phyloP scores from a whole-genome alignment of 129 eudicot genomes.

The Artemisia tridentata region DNA sequence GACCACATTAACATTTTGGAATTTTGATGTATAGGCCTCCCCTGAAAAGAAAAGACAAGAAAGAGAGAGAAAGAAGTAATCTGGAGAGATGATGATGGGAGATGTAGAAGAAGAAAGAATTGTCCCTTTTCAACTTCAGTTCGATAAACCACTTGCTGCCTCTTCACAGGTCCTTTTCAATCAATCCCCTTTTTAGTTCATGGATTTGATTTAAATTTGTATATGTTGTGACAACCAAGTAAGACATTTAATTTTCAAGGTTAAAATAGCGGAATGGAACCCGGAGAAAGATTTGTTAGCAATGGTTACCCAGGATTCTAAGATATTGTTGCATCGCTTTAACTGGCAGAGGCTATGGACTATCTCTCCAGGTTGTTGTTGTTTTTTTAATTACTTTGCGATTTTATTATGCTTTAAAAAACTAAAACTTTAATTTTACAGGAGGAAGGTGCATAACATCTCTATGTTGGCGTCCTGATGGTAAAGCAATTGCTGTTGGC shows the following conservation, averaged over 20 bases:
- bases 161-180: slow-evolving; percentile 61
- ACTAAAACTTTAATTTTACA: slow-evolving; percentile 18
- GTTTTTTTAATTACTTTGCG: neutral
- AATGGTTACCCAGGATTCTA: slow-evolving; percentile 92
- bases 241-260: slow-evolving; percentile 37
- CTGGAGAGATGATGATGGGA: too few relatives aligned
- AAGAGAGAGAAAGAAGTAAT: too few relatives aligned
- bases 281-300: slow-evolving; percentile 96
- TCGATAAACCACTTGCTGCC: slow-evolving; percentile 75
- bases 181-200: neutral
- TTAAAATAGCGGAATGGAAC: slow-evolving; percentile 93
- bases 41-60: too few relatives aligned
- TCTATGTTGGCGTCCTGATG: slow-evolving; percentile 98
- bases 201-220: too few relatives aligned
- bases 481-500: slow-evolving; percentile 90
- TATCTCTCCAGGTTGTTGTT: slow-evolving; percentile 52
- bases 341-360: slow-evolving; percentile 99
- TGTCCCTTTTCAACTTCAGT: slow-evolving; percentile 92
- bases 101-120: slow-evolving; percentile 63
- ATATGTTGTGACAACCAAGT: too few relatives aligned
- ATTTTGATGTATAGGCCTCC: slow-evolving; percentile 31
- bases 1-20: slow-evolving; percentile 18
- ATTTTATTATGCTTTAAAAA: neutral
- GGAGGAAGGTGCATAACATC: slow-evolving; percentile 90
- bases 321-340: slow-evolving; percentile 86